Evolutionary conservation across 169 alveolate genomes (phyloP), one percentile per base, ranked within the genome.

Genomic region (Theileria annulata): DNA sequence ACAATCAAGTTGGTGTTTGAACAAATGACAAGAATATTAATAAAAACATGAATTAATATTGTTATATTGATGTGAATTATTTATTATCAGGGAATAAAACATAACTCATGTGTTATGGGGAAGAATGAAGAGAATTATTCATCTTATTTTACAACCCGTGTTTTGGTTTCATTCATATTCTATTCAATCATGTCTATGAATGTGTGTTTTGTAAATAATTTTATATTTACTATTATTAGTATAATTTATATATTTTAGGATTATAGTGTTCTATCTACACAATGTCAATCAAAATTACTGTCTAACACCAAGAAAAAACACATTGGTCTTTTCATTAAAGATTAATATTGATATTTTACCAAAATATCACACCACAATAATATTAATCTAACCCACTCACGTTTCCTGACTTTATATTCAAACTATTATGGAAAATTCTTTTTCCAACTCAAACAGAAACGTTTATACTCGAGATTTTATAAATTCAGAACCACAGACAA

Each of bases 201-300:
- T 56, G 66, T 56, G 66, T 56, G 27, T 56, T 21, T 19, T 0
- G 17, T 56, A 56, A 56, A 56, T 25, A 27, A 4, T 56, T 21
- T 13, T 56, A 21, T 19, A 21, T 19, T 27, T 8, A 13, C n/a
- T 56, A 56, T 21, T 25, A 56, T 56, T 21, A 25, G 17, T 56
- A 56, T 56, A 56, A 21, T 56, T 5, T 42, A 10, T 10, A 42
- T 10, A 42, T 42, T 42, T 42, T 42, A 42, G 67, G 42, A 58
- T 25, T 62, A 30, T 62, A 23, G 71, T 62, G 71, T 62, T 62
- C 31, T n/a, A 62, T 62, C 23, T n/a, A 62, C 31, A 62, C 31
- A 21, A 62, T 62, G 49, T 42, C 51, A 12, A 42, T 25, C 35
- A n/a, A 21, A 21, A 56, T 15, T 5, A 56, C 31, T 56, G 66